These are phyloP conservation scores for Pestalotiopsis sp. DNA, from an alignment of 2,329 filamentous ascomycete species.

Conservation along the genomic window DNA sequence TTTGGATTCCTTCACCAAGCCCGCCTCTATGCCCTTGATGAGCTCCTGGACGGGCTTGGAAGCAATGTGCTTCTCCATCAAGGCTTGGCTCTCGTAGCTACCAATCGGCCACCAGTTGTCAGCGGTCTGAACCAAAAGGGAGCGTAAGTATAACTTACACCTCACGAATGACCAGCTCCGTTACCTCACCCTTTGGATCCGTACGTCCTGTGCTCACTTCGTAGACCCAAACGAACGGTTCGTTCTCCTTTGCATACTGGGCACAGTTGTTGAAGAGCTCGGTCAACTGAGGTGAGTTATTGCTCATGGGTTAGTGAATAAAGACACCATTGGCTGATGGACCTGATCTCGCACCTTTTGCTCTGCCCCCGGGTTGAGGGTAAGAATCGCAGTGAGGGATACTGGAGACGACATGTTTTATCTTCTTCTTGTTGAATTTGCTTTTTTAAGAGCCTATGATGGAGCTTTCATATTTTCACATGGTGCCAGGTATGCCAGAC, in stretches of 20 bases:
- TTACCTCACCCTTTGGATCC: constrained; percentile 3
- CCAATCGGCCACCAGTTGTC: neutral
- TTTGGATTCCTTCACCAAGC: constrained; percentile 2
- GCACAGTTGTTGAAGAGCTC: constrained; percentile 9
- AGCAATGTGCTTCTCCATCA: constrained; percentile 1
- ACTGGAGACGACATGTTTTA: constrained; percentile 1
- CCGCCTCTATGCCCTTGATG: constrained; percentile 4
- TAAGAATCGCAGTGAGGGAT: neutral
- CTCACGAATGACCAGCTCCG: neutral
- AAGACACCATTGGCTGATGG: neutral
- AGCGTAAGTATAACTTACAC: neutral
- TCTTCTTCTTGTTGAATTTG: neutral
- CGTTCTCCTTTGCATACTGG: constrained; percentile 6
- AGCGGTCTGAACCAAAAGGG: neutral
- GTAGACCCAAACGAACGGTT: constrained; percentile 5
- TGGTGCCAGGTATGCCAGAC: neutral
- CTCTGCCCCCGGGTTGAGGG: constrained; percentile 1
- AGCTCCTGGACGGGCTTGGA: neutral
- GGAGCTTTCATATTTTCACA: too few species aligned
- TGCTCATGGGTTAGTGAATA: neutral
- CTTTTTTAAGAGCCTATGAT: neutral
- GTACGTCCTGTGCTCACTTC: neutral
- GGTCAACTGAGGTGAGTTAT: neutral
- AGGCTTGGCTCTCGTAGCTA: constrained; percentile 3
- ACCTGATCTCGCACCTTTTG: neutral